A percentile compares a stretch with the other conserved stretches of the same genome.
These are phyloP conservation scores for Chytridium lagenaria DNA, from an alignment of 371 early-diverging fungal genomes.

Conservation along the genomic window DNA sequence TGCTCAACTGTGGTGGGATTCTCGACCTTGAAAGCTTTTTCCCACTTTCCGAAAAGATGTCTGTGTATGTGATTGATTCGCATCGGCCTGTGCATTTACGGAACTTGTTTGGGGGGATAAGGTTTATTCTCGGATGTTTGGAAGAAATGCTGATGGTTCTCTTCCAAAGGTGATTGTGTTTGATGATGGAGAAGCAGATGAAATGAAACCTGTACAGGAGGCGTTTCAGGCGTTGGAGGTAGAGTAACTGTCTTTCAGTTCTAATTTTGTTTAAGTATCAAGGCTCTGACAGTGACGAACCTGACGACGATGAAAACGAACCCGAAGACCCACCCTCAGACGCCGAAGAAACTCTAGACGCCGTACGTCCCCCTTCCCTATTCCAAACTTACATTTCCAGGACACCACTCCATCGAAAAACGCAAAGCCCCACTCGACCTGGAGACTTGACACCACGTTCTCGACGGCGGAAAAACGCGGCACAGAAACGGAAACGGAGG, in stretches of 20 bases:
- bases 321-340: background rate
- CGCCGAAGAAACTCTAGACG: background rate
- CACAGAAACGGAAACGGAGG: conserved; percentile 21
- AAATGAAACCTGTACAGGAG: conserved; percentile 61
- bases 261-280: background rate
- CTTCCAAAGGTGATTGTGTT: conserved; percentile 69
- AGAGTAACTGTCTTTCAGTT: background rate
- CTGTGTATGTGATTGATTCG: conserved; percentile 82
- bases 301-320: conserved; percentile 27
- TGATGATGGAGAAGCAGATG: conserved; percentile 80
- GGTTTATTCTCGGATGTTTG: conserved; percentile 26
- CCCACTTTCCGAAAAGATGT: conserved; percentile 57
- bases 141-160: background rate
- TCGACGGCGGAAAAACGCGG: background rate
- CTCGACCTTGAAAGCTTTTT: conserved; percentile 75
- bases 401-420: background rate
- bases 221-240: conserved; percentile 75
- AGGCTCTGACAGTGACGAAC: background rate
- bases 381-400: background rate
- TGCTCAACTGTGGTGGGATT: conserved; percentile 88
- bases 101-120: conserved; percentile 63
- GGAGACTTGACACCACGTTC: background rate
- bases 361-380: background rate
- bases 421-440: background rate
- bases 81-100: conserved; percentile 86